These are phyloP conservation scores for Aspergillus sp. DNA, from an alignment of 2,329 filamentous ascomycete genomes.

Conservation along the genomic window DNA sequence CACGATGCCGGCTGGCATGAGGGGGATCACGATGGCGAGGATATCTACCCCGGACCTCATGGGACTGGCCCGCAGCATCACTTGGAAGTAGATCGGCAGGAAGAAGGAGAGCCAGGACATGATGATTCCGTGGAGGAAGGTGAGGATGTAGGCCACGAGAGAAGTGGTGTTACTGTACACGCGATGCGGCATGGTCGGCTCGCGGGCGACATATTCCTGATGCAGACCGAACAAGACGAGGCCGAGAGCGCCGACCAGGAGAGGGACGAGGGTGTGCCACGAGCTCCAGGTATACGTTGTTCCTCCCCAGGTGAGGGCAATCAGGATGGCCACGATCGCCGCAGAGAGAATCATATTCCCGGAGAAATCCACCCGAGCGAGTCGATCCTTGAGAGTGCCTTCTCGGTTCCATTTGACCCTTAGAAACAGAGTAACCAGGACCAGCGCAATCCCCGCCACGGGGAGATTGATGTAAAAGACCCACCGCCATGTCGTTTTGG, in stretches of 20 bases:
- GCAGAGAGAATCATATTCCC: too few species aligned
- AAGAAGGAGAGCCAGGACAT: slow-evolving; percentile 57
- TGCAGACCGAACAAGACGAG: slow-evolving; percentile 27
- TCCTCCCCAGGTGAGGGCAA: slow-evolving; percentile 66
- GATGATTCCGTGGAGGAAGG: slow-evolving; percentile 43
- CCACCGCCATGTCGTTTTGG: neutral
- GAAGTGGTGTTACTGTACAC: slow-evolving; percentile 50
- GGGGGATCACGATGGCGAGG: slow-evolving; percentile 62
- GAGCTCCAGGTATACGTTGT: slow-evolving; percentile 66
- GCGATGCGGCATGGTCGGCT: slow-evolving; percentile 41
- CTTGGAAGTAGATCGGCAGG: slow-evolving; percentile 47
- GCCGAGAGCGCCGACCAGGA: slow-evolving; percentile 58
- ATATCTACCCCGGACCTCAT: slow-evolving; percentile 59
- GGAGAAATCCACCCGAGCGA: slow-evolving; percentile 63
- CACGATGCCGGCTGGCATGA: slow-evolving; percentile 61
- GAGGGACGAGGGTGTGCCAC: slow-evolving; percentile 63
- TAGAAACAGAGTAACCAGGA: slow-evolving; percentile 1
- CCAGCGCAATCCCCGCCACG: slow-evolving; percentile 23
- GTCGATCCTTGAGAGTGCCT: slow-evolving; percentile 42
- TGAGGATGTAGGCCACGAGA: slow-evolving; percentile 32
- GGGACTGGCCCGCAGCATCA: slow-evolving; percentile 55
- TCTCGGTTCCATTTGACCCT: neutral
- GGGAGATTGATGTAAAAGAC: slow-evolving; percentile 11
- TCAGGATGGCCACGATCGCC: slow-evolving; percentile 58
- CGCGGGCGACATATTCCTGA: slow-evolving; percentile 10